These are phyloP conservation scores for Phytopythium helicoides DNA, from an alignment of 352 stramenopile genomes.

Conservation along the genomic window DNA sequence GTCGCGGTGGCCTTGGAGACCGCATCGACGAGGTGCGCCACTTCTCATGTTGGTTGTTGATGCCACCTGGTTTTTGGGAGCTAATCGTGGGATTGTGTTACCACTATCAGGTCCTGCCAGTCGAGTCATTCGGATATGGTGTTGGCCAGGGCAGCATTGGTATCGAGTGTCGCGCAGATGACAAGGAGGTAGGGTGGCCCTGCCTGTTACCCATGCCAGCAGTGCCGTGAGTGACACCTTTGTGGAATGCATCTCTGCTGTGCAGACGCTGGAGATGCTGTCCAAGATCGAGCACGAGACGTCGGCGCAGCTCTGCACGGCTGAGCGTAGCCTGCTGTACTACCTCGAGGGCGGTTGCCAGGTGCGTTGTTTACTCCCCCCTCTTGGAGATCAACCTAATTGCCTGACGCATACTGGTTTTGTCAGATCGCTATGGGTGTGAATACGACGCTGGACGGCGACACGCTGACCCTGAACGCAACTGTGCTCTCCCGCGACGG, in stretches of 20 bases:
- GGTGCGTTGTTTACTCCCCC: conserved; percentile 22
- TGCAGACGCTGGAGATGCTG: conserved; percentile 72
- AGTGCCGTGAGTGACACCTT: conserved; percentile 4
- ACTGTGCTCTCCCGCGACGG: conserved; percentile 75
- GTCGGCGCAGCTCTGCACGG: conserved; percentile 76
- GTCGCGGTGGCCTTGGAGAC: conserved; percentile 63
- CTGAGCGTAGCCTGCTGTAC: conserved; percentile 80
- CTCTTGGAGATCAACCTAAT: not conserved
- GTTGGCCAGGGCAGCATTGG: conserved; percentile 87
- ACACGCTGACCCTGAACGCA: conserved; percentile 64
- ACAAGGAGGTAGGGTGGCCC: conserved; percentile 56
- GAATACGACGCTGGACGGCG: conserved; percentile 57
- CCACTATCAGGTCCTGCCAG: conserved; percentile 57
- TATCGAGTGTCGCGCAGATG: conserved; percentile 74
- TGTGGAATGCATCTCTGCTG: not conserved
- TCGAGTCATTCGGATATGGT: conserved; percentile 76
- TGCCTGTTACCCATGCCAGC: not conserved
- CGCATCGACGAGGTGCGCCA: conserved; percentile 59
- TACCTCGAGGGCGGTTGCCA: conserved; percentile 85
- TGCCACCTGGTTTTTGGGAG: no score
- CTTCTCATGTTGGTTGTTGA: no score
- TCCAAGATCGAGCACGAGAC: conserved; percentile 72
- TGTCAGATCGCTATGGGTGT: conserved; percentile 79
- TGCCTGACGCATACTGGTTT: conserved; percentile 1
- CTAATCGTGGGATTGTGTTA: no score